Percentiles rank a stretch among this genome's conserved stretches.
Evolutionary conservation across 2,329 filamentous ascomycete species (phyloP).

Genomic region (Botrytis cinerea): DNA sequence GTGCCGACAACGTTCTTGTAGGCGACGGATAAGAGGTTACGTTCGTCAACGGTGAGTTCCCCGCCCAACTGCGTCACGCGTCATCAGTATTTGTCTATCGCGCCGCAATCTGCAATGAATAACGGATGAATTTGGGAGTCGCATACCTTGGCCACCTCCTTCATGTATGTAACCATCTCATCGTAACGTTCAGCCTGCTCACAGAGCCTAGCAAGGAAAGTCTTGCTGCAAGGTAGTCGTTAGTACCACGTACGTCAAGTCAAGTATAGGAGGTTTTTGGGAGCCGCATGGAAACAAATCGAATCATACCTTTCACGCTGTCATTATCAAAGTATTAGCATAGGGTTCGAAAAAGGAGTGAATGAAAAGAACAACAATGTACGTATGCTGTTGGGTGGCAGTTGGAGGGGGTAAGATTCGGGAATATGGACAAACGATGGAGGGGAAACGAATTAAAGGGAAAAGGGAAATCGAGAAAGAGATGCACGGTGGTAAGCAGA

Average conservation of each 20-base stretch:
- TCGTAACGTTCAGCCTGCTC: constrained; percentile 99
- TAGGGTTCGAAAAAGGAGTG: constrained; percentile 21
- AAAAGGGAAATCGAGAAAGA: constrained; percentile 15
- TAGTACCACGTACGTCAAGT: constrained; percentile 25
- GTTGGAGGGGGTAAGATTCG: constrained; percentile 12
- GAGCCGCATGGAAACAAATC: constrained; percentile 21
- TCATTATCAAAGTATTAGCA: constrained; percentile 34
- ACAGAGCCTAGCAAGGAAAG: constrained; percentile 98
- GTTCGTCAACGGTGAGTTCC: constrained; percentile 92
- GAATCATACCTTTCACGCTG: constrained; percentile 43
- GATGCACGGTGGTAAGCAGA: constrained; percentile 12
- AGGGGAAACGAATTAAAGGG: constrained; percentile 22
- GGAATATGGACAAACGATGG: constrained; percentile 14
- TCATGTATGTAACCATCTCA: constrained; percentile 99
- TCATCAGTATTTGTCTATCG: constrained; percentile 31
- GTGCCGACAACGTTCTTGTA: constrained; percentile 99
- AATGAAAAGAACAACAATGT: constrained; percentile 16
- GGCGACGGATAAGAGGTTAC: constrained; percentile 96
- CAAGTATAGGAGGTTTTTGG: constrained; percentile 20
- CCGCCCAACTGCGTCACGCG: constrained; percentile 54
- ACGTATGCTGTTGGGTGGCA: constrained; percentile 31
- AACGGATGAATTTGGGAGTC: constrained; percentile 34
- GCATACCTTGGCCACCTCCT: constrained; percentile 93
- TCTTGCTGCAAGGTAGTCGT: constrained; percentile 70
- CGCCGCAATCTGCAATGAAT: constrained; percentile 22